These are phyloP conservation scores for Citrus glauca DNA, from an alignment of 345 rosid genomes.

Conservation along the genomic window DNA sequence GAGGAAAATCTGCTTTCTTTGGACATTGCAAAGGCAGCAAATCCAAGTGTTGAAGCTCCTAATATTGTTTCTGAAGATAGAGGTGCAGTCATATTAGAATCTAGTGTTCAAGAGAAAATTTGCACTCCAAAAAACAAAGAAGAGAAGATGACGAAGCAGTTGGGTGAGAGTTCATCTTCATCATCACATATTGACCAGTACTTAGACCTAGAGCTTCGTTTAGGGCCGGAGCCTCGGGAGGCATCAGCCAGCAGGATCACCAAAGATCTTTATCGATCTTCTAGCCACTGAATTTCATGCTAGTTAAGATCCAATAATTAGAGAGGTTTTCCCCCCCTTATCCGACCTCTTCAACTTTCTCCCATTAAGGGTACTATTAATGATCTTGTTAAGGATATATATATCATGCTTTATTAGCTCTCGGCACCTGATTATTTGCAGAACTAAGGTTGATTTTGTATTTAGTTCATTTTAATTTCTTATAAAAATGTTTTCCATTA, in stretches of 20 bases:
- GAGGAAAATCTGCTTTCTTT: slow-evolving; percentile 29
- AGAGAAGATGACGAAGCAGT: slow-evolving; percentile 2
- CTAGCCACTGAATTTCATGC: not conserved
- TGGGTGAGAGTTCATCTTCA: slow-evolving; percentile 10
- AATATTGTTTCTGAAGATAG: not conserved
- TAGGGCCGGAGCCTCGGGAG: slow-evolving; percentile 43
- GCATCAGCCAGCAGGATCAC: not conserved
- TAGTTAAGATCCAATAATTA: not conserved
- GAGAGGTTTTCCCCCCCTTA: not conserved
- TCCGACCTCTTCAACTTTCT: not conserved
- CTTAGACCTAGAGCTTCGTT: slow-evolving; percentile 61
- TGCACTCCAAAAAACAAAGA: slow-evolving; percentile 8
- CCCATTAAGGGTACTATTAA: not conserved
- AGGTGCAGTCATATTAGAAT: slow-evolving; percentile 3
- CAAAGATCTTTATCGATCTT: not conserved
- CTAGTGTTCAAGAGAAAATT: slow-evolving; percentile 13
- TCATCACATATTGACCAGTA: slow-evolving; percentile 12
- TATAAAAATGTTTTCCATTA: not conserved
- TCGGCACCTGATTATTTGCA: not conserved
- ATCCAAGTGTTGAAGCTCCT: not conserved
- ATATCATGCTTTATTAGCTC: not conserved
- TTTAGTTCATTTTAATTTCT: not conserved
- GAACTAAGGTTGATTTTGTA: not conserved
- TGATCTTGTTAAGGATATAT: not conserved
- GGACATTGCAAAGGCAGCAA: slow-evolving; percentile 7